Evolutionary conservation across 345 rosid genomes (phyloP), one percentile per base, ranked within the genome.

Genomic region (Noccaea bulbosa): DNA sequence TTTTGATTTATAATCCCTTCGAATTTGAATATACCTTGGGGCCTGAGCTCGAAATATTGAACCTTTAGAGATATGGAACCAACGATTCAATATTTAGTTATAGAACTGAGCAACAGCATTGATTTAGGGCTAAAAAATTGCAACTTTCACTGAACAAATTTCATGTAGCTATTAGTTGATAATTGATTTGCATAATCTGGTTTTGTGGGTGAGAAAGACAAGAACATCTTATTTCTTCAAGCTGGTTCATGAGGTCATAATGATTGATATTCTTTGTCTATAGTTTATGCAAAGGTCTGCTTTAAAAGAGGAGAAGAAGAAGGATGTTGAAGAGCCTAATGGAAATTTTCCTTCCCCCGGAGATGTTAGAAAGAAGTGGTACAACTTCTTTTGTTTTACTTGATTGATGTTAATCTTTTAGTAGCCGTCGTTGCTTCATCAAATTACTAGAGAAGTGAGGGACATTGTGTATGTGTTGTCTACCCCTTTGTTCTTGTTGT

Each of bases 271-370:
- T 55, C 27, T 49, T 11, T 56, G 15, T 48, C 6, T 9, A 67
- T 80, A 90, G 97, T 93, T 93, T 78, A 90, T 93, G 97, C 96
- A 93, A 81, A 85, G 92, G 76, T 91, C 87, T 58, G 79, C 84
- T 76, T 38, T 35, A 78, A 86, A 76, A 54, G 88, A 80, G 72
- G 98, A 81, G 78, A 87, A 82, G 73, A 40, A 74, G 73, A 81
- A 79, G 76, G 79, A 59, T 71, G 87, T 78, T 75, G 92, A 83
- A 67, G 89, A 80, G 67, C 83, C 88, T 62, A 80, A 77, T 24
- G 89, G 79, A 71, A 79, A 44, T 78, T 83, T 87, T 62, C 62
- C 65, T 65, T 71, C 82, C 38, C 75, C 74, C 46, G 79, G 52
- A 16, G 22, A 73, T 35, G 50, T 79, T 78, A 70, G 70, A 43